Percentiles rank a stretch among this genome's conserved stretches.
These are phyloP conservation scores for Hansenula sp. DNA, from an alignment of 1,139 yeast species.

Conservation along the genomic window DNA sequence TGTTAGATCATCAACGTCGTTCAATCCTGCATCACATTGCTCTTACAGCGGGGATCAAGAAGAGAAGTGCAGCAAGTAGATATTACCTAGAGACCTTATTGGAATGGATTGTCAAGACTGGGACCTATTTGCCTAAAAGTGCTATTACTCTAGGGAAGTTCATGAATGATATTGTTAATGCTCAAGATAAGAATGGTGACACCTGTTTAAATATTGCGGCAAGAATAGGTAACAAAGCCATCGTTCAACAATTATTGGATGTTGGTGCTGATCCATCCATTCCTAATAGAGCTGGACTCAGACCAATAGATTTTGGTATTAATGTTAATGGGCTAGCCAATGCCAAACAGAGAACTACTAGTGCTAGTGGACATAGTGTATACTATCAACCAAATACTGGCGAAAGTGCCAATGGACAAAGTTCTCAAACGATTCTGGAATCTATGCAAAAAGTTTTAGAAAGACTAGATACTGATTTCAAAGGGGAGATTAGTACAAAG, in stretches of 20 bases:
- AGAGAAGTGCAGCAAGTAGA: conserved; percentile 64
- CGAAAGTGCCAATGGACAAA: conserved; percentile 21
- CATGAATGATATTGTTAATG: conserved; percentile 63
- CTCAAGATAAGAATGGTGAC: conserved; percentile 82
- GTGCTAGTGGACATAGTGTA: background rate
- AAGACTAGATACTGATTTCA: conserved; percentile 42
- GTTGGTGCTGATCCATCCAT: conserved; percentile 82
- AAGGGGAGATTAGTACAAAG: conserved; percentile 43
- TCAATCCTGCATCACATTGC: conserved; percentile 94
- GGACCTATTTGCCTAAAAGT: conserved; percentile 34
- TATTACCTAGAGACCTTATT: conserved; percentile 75
- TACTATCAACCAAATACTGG: conserved; percentile 1
- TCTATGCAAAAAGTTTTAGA: conserved; percentile 38
- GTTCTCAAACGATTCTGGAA: conserved; percentile 38
- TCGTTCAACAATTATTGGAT: conserved; percentile 75
- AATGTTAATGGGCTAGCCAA: conserved; percentile 18
- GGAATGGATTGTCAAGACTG: conserved; percentile 72
- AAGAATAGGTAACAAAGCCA: conserved; percentile 76
- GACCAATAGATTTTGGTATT: conserved; percentile 79
- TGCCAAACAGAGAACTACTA: conserved; percentile 1
- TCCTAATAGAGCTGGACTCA: conserved; percentile 79
- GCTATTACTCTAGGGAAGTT: conserved; percentile 57
- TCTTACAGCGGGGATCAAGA: conserved; percentile 67
- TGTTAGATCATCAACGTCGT: conserved; percentile 73
- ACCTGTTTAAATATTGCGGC: conserved; percentile 90